These are phyloP conservation scores for Paraphoma sp. DNA, from an alignment of 2,329 filamentous ascomycete genomes.

Conservation along the genomic window DNA sequence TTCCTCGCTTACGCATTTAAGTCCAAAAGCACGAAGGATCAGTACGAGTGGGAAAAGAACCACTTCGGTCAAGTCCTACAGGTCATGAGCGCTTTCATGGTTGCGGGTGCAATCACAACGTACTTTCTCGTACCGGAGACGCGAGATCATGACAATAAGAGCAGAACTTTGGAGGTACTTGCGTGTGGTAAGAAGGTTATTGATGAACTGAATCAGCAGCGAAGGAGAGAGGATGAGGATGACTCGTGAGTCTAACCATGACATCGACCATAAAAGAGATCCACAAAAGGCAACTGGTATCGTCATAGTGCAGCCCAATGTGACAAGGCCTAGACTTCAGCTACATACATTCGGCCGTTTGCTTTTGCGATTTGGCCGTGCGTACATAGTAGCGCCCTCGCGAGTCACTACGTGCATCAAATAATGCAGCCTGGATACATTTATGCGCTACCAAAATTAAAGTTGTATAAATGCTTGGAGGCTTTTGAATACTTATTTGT, in stretches of 20 bases:
- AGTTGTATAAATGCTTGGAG: too few relatives aligned
- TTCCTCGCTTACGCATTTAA: conserved; percentile 45
- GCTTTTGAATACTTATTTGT: too few relatives aligned
- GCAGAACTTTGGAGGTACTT: conserved; percentile 39
- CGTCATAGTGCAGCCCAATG: too few relatives aligned
- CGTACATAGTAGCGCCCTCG: too few relatives aligned
- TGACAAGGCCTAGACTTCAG: too few relatives aligned
- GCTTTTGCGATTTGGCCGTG: too few relatives aligned
- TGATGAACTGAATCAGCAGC: conserved; percentile 36
- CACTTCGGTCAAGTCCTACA: conserved; percentile 41
- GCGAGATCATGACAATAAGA: conserved; percentile 40
- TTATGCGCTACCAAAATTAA: too few relatives aligned
- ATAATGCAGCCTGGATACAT: too few relatives aligned
- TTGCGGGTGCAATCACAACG: conserved; percentile 40
- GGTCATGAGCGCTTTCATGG: conserved; percentile 45
- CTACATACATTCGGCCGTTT: too few relatives aligned
- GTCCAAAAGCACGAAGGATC: conserved; percentile 11
- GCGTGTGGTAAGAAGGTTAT: conserved; percentile 41
- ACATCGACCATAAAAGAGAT: background rate
- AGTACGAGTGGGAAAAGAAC: conserved; percentile 31
- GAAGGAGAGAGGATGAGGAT: conserved; percentile 31
- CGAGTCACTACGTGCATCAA: too few relatives aligned
- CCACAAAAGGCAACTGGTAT: background rate
- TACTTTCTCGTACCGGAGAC: conserved; percentile 43
- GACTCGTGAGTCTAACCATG: background rate